Base-by-base conservation (phyloP, 345 rosid genomes). In the Passiflora organensis region DNA sequence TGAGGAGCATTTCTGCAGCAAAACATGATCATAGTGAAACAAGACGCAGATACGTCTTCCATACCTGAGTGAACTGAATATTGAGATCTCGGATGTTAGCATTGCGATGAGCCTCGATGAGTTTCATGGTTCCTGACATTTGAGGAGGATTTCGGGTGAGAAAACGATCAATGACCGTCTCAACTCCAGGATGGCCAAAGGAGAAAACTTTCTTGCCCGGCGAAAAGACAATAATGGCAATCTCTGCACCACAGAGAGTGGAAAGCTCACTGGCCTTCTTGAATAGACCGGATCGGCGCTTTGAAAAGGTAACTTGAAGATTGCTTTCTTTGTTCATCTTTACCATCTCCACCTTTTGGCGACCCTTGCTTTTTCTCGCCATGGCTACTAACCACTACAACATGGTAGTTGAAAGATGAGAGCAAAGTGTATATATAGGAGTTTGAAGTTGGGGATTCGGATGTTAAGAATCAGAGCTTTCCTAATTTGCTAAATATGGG, bases 81-180 rank as follows among this genome's bases (percentile, higher is more conserved):
- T 84, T 84, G 45, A 82, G 89, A 17, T 82, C 75, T 3, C 70
- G 72, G 15, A 76, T 52, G 21, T 49, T 41, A 1, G 71, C 78
- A 8, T 76, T 76, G 17, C 78, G 70, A 47, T 58, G 82, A 32
- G 76, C 80, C 56, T 80, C 82, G 5, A 80, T 18, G 50, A 83
- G 69, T 47, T 72, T 75, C 53, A 38, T 44, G n/a, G 78, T 44
- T 16, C 56, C 68, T 0, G 78, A 59, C 17, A 50, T 25, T 4
- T 49, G 67, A 1, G 66, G 57, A n/a, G 72, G 43, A 43, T 48
- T 54, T 13, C 68, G 53, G 17, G 44, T 42, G 10, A 78, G 47
- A 53, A 55, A 62, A 13, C 67, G 72, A 10, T 68, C 55, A 5
- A 68, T 15, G 54, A 68, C 24, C 0, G 24, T 6, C 24, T 56